Evolutionary conservation across 805 yeast species (phyloP).

Genomic region (Lipomyces japonicus): DNA sequence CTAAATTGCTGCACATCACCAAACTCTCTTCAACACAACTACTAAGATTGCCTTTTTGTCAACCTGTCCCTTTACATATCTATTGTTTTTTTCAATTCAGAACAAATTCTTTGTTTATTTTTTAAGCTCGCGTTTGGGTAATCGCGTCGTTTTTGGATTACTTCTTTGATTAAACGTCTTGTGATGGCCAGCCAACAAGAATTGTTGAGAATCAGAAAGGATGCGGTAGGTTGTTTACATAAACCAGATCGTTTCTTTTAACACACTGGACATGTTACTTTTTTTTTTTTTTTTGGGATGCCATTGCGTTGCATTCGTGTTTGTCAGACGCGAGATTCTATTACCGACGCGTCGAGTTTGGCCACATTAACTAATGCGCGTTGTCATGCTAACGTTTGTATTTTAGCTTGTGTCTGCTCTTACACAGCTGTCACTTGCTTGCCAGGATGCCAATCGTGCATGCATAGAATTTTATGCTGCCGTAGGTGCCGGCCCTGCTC

Average conservation of each 20-base stretch:
- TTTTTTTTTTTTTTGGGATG: background rate
- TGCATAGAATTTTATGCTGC: constrained; percentile 22
- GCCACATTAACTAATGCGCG: background rate
- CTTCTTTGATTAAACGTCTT: too few relatives aligned
- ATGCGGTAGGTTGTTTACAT: too few relatives aligned
- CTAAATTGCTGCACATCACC: too few relatives aligned
- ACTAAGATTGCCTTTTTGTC: too few relatives aligned
- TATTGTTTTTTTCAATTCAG: too few relatives aligned
- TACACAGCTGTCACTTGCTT: constrained; percentile 25
- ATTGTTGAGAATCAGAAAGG: too few relatives aligned
- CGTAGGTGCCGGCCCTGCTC: constrained; percentile 36
- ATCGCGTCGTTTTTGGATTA: too few relatives aligned
- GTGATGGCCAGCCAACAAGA: too few relatives aligned
- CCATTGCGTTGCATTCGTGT: background rate
- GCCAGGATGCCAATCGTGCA: constrained; percentile 26
- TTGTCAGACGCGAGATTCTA: background rate
- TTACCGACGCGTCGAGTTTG: background rate
- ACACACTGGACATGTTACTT: background rate
- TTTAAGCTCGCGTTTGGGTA: too few relatives aligned
- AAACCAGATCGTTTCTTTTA: background rate
- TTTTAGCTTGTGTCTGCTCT: constrained; percentile 27
- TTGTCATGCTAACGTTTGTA: background rate
- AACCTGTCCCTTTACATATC: too few relatives aligned
- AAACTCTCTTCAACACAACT: too few relatives aligned
- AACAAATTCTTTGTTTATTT: too few relatives aligned